A percentile compares a stretch with the other conserved stretches of the same genome.
Conservation (phyloP, 208 protist genomes). For the Trypanosoma scelopori region DNA sequence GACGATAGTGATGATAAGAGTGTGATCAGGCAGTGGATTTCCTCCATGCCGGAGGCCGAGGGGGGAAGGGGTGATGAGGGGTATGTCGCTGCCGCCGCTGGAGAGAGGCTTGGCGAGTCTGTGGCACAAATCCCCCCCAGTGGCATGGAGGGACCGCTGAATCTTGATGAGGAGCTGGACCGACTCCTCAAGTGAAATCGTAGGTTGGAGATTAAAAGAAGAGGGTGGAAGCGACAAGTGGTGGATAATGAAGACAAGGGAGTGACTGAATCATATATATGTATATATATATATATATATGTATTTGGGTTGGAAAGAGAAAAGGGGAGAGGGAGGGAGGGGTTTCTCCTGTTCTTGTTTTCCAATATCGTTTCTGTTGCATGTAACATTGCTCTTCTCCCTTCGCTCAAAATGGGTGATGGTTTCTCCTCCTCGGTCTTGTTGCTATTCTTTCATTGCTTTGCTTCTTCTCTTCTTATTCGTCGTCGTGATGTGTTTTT, state of each 20-base stretch:
- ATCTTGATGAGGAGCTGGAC: slow-evolving; percentile 70
- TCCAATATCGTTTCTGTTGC: no score
- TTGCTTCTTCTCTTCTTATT: no score
- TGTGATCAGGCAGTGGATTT: slow-evolving; percentile 38
- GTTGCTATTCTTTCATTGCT: no score
- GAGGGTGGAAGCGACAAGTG: slow-evolving; percentile 1
- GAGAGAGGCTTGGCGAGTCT: background rate
- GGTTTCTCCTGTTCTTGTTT: background rate
- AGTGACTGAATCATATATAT: background rate
- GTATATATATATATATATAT: slow-evolving; percentile 7
- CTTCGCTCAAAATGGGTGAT: no score
- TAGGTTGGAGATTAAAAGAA: background rate
- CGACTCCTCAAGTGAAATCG: slow-evolving; percentile 36
- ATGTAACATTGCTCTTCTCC: no score
- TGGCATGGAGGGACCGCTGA: slow-evolving; percentile 23
- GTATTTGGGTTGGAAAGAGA: background rate
- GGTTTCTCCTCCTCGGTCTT: no score
- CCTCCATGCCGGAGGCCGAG: background rate
- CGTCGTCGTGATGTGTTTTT: background rate
- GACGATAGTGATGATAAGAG: slow-evolving; percentile 24
- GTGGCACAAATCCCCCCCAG: background rate
- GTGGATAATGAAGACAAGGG: background rate
- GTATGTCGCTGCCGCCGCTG: background rate
- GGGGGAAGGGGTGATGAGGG: slow-evolving; percentile 2
- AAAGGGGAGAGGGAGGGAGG: background rate